Evolutionary conservation across 805 yeast species (phyloP).

Genomic region (Monosporozyma aquatica): DNA sequence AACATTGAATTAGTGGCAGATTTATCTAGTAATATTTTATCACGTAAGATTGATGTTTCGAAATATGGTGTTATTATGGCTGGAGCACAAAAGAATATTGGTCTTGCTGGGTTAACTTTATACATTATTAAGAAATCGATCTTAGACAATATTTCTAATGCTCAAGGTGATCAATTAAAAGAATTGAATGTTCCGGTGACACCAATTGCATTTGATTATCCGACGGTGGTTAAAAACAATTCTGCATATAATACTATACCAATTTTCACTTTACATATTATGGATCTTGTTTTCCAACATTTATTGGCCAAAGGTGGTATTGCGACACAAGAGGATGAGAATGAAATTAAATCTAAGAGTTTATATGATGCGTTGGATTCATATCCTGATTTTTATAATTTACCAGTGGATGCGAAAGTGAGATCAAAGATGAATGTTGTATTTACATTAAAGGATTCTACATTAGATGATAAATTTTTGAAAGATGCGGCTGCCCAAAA

Average conservation of each 20-base stretch:
- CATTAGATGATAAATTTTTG: slow-evolving; percentile 60
- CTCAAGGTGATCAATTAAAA: slow-evolving; percentile 52
- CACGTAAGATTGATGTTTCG: slow-evolving; percentile 69
- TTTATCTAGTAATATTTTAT: slow-evolving; percentile 86
- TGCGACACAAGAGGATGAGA: slow-evolving; percentile 44
- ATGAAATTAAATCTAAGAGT: slow-evolving; percentile 50
- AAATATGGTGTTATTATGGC: slow-evolving; percentile 88
- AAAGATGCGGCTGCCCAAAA: slow-evolving; percentile 50
- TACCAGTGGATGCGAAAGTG: slow-evolving; percentile 53
- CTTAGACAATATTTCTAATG: slow-evolving; percentile 43
- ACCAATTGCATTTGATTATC: slow-evolving; percentile 85
- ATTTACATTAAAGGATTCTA: slow-evolving; percentile 61
- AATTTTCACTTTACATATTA: slow-evolving; percentile 79
- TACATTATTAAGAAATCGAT: slow-evolving; percentile 81
- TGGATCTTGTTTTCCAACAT: slow-evolving; percentile 64
- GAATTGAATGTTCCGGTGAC: slow-evolving; percentile 60
- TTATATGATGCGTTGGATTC: slow-evolving; percentile 60
- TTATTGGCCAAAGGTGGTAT: slow-evolving; percentile 69
- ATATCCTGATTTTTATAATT: slow-evolving; percentile 52
- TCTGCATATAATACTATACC: slow-evolving; percentile 95
- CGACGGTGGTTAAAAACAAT: slow-evolving; percentile 78
- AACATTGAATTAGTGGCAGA: slow-evolving; percentile 83
- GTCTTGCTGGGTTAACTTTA: slow-evolving; percentile 89
- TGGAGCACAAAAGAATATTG: slow-evolving; percentile 97
- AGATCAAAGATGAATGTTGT: slow-evolving; percentile 93